Evolutionary conservation across 768 basidiomycete species (phyloP).

Genomic region (Russula foetens): DNA sequence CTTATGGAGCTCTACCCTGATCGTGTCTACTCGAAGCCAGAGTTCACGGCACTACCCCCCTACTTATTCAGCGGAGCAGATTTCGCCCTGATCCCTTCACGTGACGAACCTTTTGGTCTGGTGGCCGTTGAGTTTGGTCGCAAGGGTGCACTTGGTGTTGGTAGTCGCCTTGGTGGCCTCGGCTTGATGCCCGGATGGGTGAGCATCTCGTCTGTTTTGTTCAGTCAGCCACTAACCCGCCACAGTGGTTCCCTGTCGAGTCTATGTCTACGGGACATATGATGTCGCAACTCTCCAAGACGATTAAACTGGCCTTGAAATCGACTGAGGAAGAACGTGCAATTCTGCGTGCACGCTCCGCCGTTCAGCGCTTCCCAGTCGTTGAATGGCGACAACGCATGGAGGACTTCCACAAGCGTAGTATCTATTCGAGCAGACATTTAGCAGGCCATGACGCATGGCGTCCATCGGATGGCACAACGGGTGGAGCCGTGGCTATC

Average conservation of each 20-base stretch:
- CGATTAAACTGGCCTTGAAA: conserved; percentile 89
- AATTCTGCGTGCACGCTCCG: conserved; percentile 86
- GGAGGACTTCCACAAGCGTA: conserved; percentile 90
- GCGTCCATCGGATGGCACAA: conserved; percentile 63
- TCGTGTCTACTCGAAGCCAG: conserved; percentile 91
- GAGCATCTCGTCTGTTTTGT: conserved; percentile 27
- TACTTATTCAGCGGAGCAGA: conserved; percentile 93
- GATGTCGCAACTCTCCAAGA: conserved; percentile 90
- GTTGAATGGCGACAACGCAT: conserved; percentile 95
- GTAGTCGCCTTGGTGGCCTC: conserved; percentile 87
- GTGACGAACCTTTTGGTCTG: conserved; percentile 93
- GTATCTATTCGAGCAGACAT: conserved; percentile 62
- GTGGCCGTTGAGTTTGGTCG: conserved; percentile 95
- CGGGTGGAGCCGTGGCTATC: conserved; percentile 36
- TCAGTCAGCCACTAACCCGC: background rate
- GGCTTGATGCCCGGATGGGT: conserved; percentile 99
- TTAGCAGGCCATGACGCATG: conserved; percentile 69
- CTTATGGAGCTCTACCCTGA: conserved; percentile 95
- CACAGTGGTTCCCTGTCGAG: conserved; percentile 94
- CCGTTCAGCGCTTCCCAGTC: conserved; percentile 94
- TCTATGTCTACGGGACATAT: conserved; percentile 89
- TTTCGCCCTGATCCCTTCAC: conserved; percentile 91
- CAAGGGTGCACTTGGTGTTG: conserved; percentile 94
- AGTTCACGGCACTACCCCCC: conserved; percentile 90
- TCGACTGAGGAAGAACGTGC: conserved; percentile 88